Percentiles rank a stretch among this genome's conserved stretches.
Conservation (phyloP, 2,329 filamentous ascomycete species). For the Aspergillus pseudonomiae region DNA sequence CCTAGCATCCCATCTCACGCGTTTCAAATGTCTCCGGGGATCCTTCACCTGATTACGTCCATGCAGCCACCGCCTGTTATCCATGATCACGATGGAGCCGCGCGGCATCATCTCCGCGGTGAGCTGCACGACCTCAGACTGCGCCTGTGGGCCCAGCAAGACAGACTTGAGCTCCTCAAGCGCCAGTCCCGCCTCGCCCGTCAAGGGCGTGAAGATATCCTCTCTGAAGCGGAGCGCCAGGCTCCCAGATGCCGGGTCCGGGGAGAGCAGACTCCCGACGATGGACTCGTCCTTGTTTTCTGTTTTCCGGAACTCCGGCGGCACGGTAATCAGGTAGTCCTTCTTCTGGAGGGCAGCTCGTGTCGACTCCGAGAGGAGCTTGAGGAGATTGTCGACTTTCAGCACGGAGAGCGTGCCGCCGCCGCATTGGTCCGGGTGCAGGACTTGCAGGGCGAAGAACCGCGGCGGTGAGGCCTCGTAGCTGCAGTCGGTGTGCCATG, state of each 20-base stretch:
- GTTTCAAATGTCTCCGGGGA: constrained; percentile 37
- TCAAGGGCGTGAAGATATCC: constrained; percentile 17
- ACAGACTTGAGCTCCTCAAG: constrained; percentile 33
- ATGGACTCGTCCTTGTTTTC: constrained; percentile 17
- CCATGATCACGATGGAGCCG: constrained; percentile 38
- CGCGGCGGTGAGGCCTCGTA: constrained; percentile 44
- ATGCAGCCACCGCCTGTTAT: constrained; percentile 43
- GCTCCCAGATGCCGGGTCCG: neutral
- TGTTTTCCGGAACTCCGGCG: constrained; percentile 37
- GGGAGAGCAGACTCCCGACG: constrained; percentile 25
- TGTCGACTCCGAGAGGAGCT: constrained; percentile 18
- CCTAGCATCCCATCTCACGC: constrained; percentile 40
- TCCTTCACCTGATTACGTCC: constrained; percentile 39
- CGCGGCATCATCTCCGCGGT: constrained; percentile 27
- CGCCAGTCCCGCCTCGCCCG: constrained; percentile 27
- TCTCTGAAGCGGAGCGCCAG: constrained; percentile 10
- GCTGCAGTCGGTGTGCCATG: constrained; percentile 52
- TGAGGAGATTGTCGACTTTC: constrained; percentile 29
- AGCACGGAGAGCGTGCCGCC: constrained; percentile 47
- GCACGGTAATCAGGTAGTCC: constrained; percentile 38
- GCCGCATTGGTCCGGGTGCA: constrained; percentile 44
- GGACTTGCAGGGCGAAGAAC: constrained; percentile 48
- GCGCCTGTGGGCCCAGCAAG: constrained; percentile 20
- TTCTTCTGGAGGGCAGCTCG: constrained; percentile 24
- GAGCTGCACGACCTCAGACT: constrained; percentile 26